Conservation (phyloP, 176 grass and related monocot species). For the Sorghum bicolor region Sorghum_bicolor_NCBIv3 NC_012872.2:51679501-51680000, state of each 20-base stretch:
- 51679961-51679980: slow-evolving; percentile 31
- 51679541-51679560: background rate
- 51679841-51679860: background rate
- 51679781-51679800: background rate
- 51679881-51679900: slow-evolving; percentile 25
- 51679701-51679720: background rate
- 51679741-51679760: background rate
- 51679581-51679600: too few relatives aligned
- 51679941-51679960: slow-evolving; percentile 5
- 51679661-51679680: background rate
- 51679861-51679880: slow-evolving; percentile 17
- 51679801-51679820: background rate
- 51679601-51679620: too few relatives aligned
- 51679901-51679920: background rate
- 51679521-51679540: background rate
- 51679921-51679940: slow-evolving; percentile 13
- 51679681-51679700: background rate
- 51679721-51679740: background rate
- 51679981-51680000: slow-evolving; percentile 1
- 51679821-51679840: background rate
- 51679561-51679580: too few relatives aligned
- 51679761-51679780: background rate
- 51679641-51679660: background rate
- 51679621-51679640: too few relatives aligned
- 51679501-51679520: background rate